Conservation (phyloP, 2,329 filamentous ascomycete genomes). For the Passalora sequoiae region DNA sequence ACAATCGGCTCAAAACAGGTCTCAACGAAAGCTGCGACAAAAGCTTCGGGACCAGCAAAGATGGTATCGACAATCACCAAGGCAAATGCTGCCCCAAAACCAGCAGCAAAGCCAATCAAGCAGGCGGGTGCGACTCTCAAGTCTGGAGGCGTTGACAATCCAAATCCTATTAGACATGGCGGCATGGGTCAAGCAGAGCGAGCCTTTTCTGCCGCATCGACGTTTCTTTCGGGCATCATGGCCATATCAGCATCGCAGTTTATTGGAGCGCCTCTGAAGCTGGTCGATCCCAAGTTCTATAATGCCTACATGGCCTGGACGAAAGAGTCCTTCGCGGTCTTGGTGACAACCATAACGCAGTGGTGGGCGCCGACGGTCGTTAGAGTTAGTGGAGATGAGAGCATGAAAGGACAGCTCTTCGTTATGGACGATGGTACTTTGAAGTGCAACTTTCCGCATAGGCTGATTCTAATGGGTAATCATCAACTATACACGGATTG, state of each 20-base stretch:
- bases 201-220: constrained; percentile 47
- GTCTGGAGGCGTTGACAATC: constrained; percentile 36
- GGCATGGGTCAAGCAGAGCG: constrained; percentile 46
- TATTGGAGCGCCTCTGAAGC: constrained; percentile 69
- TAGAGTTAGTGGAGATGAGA: constrained; percentile 75
- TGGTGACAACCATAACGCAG: constrained; percentile 74
- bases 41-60: background rate
- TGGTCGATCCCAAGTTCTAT: constrained; percentile 70
- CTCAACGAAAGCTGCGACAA: background rate
- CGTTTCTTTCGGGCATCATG: constrained; percentile 47
- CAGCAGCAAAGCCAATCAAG: constrained; percentile 13
- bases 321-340: constrained; percentile 74
- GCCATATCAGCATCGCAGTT: constrained; percentile 64
- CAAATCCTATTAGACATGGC: constrained; percentile 41
- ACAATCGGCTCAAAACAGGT: background rate
- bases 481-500: constrained; percentile 86
- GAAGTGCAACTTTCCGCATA: constrained; percentile 73
- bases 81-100: background rate
- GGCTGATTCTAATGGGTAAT: constrained; percentile 79
- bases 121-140: constrained; percentile 41
- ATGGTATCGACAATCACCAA: constrained; percentile 9
- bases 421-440: constrained; percentile 66
- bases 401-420: constrained; percentile 68
- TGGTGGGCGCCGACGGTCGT: constrained; percentile 83
- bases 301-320: constrained; percentile 83